Percentiles rank a stretch among this genome's conserved stretches.
These are phyloP conservation scores for Aspergillus pseudotamarii DNA, from an alignment of 2,329 filamentous ascomycete genomes.

Conservation along the genomic window DNA sequence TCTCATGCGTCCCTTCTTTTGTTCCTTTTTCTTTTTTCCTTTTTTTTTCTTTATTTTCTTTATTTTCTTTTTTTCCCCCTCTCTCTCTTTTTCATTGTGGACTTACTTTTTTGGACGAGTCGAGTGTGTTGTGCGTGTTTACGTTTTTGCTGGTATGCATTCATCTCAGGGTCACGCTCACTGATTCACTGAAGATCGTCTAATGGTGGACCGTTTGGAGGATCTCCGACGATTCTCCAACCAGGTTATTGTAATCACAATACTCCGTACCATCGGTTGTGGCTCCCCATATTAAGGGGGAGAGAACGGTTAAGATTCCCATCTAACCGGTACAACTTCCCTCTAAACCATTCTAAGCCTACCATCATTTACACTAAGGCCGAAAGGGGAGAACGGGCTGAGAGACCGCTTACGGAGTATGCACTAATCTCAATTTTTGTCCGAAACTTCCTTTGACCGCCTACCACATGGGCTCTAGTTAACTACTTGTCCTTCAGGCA, in stretches of 20 bases:
- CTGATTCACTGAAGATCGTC: conserved; percentile 3
- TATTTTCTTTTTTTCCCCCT: background rate
- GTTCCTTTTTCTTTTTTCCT: too few species aligned
- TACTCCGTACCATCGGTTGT: background rate
- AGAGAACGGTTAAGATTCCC: background rate
- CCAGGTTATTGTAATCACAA: background rate
- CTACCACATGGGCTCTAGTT: background rate
- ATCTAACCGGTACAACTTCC: background rate
- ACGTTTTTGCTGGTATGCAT: background rate
- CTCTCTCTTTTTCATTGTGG: background rate
- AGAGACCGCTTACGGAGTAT: background rate
- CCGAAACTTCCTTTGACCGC: background rate
- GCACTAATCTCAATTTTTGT: background rate
- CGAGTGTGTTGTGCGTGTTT: background rate
- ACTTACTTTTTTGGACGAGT: background rate
- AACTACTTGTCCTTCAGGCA: background rate
- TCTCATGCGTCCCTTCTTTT: background rate
- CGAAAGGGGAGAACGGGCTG: background rate
- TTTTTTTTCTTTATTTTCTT: background rate
- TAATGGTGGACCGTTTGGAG: background rate
- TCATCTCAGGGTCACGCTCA: background rate
- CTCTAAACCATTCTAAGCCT: background rate
- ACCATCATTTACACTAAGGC: background rate
- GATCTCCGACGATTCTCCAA: conserved; percentile 5
- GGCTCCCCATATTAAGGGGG: conserved; percentile 2